Conservation (phyloP, 2,329 filamentous ascomycete genomes). For the Grosmannia clavigera region DNA sequence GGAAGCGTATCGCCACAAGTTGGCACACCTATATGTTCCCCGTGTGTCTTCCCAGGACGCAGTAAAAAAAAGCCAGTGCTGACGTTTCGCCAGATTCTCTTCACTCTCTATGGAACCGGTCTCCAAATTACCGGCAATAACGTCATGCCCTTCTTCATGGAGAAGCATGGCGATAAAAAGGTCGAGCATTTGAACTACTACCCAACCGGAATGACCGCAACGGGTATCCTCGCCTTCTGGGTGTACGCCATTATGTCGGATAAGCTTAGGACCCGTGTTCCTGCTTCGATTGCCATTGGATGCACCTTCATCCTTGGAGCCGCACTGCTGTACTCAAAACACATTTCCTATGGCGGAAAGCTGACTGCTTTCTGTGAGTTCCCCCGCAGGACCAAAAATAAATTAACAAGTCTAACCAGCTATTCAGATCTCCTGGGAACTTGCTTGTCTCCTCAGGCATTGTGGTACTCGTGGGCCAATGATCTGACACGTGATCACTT, state of each 20-base stretch:
- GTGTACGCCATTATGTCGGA: neutral
- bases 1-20: slow-evolving; percentile 37
- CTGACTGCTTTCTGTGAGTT: neutral
- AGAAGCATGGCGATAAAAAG: slow-evolving; percentile 30
- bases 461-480: neutral
- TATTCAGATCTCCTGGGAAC: neutral
- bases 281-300: neutral
- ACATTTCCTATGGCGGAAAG: neutral
- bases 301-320: neutral
- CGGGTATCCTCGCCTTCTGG: slow-evolving; percentile 39
- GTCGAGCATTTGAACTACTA: slow-evolving; percentile 42
- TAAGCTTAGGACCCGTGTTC: neutral
- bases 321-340: neutral
- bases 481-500: neutral
- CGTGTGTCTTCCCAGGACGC: neutral
- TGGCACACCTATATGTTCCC: neutral
- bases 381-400: neutral
- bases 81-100: slow-evolving; percentile 37
- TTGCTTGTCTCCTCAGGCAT: neutral
- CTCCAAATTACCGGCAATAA: slow-evolving; percentile 60
- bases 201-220: slow-evolving; percentile 40
- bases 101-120: neutral
- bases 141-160: slow-evolving; percentile 34
- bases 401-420: neutral
- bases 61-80: slow-evolving; percentile 36